Evolutionary conservation across 2,329 filamentous ascomycete genomes (phyloP).

Genomic region (Claviceps arundinis): DNA sequence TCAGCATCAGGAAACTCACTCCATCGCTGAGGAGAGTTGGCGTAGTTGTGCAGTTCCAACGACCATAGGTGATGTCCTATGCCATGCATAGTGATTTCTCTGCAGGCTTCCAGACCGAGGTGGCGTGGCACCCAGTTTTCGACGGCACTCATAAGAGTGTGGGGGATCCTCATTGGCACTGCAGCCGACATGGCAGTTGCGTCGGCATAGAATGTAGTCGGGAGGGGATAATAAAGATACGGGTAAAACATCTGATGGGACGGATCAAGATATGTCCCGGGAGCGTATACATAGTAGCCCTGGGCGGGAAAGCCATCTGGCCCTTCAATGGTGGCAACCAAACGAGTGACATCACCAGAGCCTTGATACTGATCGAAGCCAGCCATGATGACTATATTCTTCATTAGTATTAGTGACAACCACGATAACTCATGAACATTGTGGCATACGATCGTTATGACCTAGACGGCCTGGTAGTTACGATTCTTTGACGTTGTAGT

Average conservation of each 20-base stretch:
- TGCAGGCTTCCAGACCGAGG: background rate
- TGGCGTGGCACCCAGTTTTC: background rate
- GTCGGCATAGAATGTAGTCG: too few species aligned
- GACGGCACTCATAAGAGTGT: background rate
- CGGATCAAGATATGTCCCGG: background rate
- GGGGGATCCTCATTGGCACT: too few species aligned
- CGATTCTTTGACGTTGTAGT: too few species aligned
- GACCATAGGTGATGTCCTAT: background rate
- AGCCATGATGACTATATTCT: background rate
- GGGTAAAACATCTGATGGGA: background rate
- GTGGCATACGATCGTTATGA: background rate
- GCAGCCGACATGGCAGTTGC: too few species aligned
- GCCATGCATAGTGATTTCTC: background rate
- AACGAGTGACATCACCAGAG: background rate
- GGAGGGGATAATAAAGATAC: background rate
- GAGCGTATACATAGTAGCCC: background rate
- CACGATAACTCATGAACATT: too few species aligned
- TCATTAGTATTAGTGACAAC: background rate
- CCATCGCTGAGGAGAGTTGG: background rate
- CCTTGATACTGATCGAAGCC: background rate
- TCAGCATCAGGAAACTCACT: conserved; percentile 1
- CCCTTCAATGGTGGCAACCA: background rate
- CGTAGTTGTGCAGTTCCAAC: conserved; percentile 3
- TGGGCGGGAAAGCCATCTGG: background rate
- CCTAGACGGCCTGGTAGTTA: background rate